Evolutionary conservation across 441 rosid genomes (phyloP).

Genomic region (Erodium trifolium): DNA sequence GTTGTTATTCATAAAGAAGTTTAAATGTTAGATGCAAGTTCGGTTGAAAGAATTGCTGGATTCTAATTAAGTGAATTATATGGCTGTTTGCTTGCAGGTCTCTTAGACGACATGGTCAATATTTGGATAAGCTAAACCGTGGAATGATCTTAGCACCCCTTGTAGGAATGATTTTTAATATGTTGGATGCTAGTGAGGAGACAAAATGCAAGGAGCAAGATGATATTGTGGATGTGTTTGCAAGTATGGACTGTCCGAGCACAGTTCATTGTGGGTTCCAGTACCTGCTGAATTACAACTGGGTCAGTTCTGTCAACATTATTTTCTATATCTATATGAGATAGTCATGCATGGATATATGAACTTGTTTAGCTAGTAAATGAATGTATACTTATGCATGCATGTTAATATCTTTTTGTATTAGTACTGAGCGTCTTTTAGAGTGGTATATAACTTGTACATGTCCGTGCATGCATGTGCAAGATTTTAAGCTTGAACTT

Average conservation of each 20-base stretch:
- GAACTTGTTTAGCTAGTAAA: not conserved
- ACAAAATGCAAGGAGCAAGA: conserved; percentile 36
- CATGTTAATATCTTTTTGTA: not conserved
- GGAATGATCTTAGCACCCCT: conserved; percentile 84
- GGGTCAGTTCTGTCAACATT: conserved; percentile 48
- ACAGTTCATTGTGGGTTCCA: conserved; percentile 71
- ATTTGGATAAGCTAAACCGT: conserved; percentile 65
- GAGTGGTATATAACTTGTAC: not conserved
- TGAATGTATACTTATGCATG: not conserved
- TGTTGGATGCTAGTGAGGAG: conserved; percentile 57
- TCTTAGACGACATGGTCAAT: conserved; percentile 61
- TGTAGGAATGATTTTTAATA: conserved; percentile 82
- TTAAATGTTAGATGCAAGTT: not conserved
- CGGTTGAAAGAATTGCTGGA: not conserved
- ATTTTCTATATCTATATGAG: conserved; percentile 7
- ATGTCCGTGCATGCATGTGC: not conserved
- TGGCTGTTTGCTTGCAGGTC: conserved; percentile 42
- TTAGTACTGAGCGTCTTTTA: not conserved
- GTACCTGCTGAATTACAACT: conserved; percentile 67
- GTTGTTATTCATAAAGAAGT: not conserved
- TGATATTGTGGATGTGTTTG: conserved; percentile 65
- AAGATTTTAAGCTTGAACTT: not conserved
- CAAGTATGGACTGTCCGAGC: conserved; percentile 81
- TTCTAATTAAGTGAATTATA: not conserved
- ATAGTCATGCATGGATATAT: not conserved